Evolutionary conservation across 2,329 filamentous ascomycete species (phyloP).

Genomic region (Conoideocrella luteorostrata): DNA sequence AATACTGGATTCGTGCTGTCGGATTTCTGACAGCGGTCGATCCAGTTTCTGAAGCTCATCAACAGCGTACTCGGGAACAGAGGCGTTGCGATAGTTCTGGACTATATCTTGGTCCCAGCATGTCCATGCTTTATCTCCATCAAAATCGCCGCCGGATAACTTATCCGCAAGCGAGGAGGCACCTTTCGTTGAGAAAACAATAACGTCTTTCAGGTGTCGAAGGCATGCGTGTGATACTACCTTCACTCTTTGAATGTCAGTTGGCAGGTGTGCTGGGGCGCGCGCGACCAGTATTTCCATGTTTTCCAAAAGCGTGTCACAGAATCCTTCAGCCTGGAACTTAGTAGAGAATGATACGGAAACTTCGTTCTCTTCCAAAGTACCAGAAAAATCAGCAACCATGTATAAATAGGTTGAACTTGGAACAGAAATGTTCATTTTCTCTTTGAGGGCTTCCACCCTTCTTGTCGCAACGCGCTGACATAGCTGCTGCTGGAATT

Average conservation of each 20-base stretch:
- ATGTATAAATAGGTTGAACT: constrained; percentile 59
- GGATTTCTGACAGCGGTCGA: constrained; percentile 39
- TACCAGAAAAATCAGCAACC: constrained; percentile 58
- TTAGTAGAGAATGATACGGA: constrained; percentile 62
- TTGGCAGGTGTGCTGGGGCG: constrained; percentile 61
- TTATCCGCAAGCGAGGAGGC: constrained; percentile 58
- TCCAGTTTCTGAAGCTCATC: constrained; percentile 44
- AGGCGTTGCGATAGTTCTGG: constrained; percentile 58
- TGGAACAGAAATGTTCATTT: constrained; percentile 54
- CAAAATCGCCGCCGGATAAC: constrained; percentile 74
- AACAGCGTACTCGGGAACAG: constrained; percentile 16
- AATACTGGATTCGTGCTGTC: constrained; percentile 22
- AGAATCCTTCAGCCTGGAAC: constrained; percentile 50
- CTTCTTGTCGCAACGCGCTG: constrained; percentile 40
- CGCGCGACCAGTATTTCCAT: constrained; percentile 61
- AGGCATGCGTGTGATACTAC: constrained; percentile 54
- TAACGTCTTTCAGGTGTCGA: constrained; percentile 65
- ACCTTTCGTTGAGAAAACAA: constrained; percentile 67
- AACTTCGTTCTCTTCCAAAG: constrained; percentile 58
- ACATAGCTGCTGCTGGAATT: constrained; percentile 42
- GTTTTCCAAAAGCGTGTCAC: constrained; percentile 47
- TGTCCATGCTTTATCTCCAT: constrained; percentile 72
- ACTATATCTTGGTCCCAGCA: constrained; percentile 67
- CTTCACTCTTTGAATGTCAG: constrained; percentile 65
- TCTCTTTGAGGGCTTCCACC: constrained; percentile 46